Base-by-base conservation (phyloP, 306 rosid genomes). In the Quercus glauca region DNA sequence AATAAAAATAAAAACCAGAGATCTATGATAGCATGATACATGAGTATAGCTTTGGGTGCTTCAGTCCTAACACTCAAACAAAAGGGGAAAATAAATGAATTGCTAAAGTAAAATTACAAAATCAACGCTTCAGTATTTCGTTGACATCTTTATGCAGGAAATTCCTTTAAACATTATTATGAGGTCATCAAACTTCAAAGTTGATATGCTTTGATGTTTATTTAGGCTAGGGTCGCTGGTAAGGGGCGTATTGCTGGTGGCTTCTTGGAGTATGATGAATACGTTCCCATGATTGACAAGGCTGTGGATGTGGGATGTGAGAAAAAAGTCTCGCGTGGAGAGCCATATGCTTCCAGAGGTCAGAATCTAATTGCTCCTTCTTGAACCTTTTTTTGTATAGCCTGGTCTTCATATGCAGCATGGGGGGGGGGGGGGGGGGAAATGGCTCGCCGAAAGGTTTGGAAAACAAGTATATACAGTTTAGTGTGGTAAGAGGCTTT, bases 271-370 rank as follows among this genome's bases (percentile, higher is more conserved):
- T 85, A 87, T 56, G 97, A 91, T 78, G 97, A 91, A 79, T 80
- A 79, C 60, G 89, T 93, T 80, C 98, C 98, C 76, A 88, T 93
- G 89, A 88, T 93, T 81, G 98, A 93, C 88, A 93, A 93, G 89
- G 91, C 90, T 72, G 96, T 92, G 9, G 98, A 90, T 76, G 77
- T 85, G 51, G 87, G 73, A 59, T 90, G 91, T 88, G 83, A 83
- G 81, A 86, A 84, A 78, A 87, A 78, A 76, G 67, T 25, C 5
- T 55, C 77, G 18, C 81, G 76, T 73, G 87, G 61, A 60, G 78
- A 76, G 78, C 81, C 87, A 60, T 41, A 67, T 70, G 74, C 76
- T 83, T 53, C 85, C 68, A 77, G 73, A 84, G 98, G 97, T 94
- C 71, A 55, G 82, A 73, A 59, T 79, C 70, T 49, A 74, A 12